A percentile compares a stretch with the other conserved stretches of the same genome.
Conservation (phyloP, 2,329 filamentous ascomycete genomes). For the Hypoxylon sp. region DNA sequence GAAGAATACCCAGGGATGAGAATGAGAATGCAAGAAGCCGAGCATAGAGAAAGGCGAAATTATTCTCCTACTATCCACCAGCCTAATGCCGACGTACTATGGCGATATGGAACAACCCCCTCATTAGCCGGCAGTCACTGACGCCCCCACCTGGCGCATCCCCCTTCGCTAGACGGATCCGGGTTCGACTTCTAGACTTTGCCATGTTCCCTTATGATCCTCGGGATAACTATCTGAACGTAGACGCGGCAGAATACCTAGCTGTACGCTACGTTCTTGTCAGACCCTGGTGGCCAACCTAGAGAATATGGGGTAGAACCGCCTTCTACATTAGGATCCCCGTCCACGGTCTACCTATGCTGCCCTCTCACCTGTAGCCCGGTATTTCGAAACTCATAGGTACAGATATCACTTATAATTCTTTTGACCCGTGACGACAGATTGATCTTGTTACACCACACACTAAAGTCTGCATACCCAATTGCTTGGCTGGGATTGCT, state of each 20-base stretch:
- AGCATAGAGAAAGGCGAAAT: conserved; percentile 43
- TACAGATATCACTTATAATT: conserved; percentile 12
- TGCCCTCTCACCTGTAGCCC: conserved; percentile 18
- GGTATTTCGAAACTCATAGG: conserved; percentile 18
- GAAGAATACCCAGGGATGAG: background rate
- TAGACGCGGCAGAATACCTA: conserved; percentile 34
- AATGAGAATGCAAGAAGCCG: background rate
- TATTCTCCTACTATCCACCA: conserved; percentile 43
- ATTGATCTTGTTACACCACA: conserved; percentile 24
- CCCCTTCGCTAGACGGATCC: conserved; percentile 6
- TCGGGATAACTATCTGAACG: conserved; percentile 33
- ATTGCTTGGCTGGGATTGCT: conserved; percentile 17
- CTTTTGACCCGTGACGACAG: conserved; percentile 11
- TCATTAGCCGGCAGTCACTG: conserved; percentile 48
- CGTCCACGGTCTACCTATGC: background rate
- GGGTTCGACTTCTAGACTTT: conserved; percentile 29
- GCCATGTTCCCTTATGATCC: conserved; percentile 27
- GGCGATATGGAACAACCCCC: conserved; percentile 42
- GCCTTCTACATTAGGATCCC: conserved; percentile 23
- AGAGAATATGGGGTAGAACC: conserved; percentile 1
- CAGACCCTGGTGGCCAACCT: conserved; percentile 1
- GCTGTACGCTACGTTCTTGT: conserved; percentile 2
- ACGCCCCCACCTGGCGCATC: conserved; percentile 29
- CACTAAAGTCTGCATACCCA: conserved; percentile 5
- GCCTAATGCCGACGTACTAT: conserved; percentile 39